phyloP scores from a whole-genome alignment of 2,329 filamentous ascomycete genomes.

The Nannizzia gypsea region DNA sequence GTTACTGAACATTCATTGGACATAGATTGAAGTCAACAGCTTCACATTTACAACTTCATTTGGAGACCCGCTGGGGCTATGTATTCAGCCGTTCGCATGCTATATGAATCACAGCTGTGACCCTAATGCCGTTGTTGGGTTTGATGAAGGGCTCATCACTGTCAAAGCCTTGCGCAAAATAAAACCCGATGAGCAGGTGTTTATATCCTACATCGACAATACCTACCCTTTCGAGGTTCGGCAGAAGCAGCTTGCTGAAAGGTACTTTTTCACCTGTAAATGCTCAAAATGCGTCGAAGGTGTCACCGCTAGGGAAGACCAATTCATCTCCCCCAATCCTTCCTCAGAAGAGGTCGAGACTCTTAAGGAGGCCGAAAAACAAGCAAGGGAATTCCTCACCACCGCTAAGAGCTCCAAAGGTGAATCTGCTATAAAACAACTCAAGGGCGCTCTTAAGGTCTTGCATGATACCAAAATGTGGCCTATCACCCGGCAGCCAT shows the following conservation, averaged over 20 bases:
- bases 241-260: constrained; percentile 39
- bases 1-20: constrained; percentile 2
- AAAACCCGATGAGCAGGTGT: constrained; percentile 45
- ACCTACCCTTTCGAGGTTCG: constrained; percentile 42
- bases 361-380: constrained; percentile 15
- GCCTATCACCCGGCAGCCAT: constrained; percentile 44
- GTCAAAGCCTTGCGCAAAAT: constrained; percentile 45
- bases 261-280: constrained; percentile 49
- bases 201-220: constrained; percentile 50
- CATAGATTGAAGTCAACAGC: constrained; percentile 46
- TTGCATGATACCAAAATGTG: constrained; percentile 33
- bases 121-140: constrained; percentile 47
- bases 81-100: constrained; percentile 43
- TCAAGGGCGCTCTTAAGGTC: constrained; percentile 31
- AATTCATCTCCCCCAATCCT: constrained; percentile 10
- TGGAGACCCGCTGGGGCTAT: constrained; percentile 48
- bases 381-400: constrained; percentile 20
- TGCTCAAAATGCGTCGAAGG: constrained; percentile 40
- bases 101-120: constrained; percentile 52
- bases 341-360: constrained; percentile 9
- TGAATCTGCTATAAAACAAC: constrained; percentile 22
- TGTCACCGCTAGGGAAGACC: constrained; percentile 14
- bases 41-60: constrained; percentile 45
- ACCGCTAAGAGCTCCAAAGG: constrained; percentile 15
- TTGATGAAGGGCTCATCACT: constrained; percentile 41